phyloP scores from a whole-genome alignment of 2,329 filamentous ascomycete species.

The Emericellopsis atlantica region DNA sequence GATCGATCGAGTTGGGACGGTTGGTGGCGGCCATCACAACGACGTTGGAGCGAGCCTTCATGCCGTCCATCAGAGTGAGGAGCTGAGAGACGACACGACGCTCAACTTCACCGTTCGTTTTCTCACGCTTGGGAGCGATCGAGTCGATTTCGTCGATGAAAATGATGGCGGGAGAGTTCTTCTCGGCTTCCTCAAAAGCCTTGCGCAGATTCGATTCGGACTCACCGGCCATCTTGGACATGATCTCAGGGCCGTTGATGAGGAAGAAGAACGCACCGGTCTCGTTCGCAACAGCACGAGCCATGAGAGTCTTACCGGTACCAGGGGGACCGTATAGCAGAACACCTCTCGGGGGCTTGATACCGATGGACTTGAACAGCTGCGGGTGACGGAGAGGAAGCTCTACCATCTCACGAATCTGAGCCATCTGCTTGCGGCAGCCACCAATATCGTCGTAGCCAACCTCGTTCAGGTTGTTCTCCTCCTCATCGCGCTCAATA shows the following conservation, averaged over 20 bases:
- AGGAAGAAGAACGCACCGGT: conserved; percentile 99
- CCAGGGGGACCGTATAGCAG: conserved; percentile 92
- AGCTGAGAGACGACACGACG: conserved; percentile 97
- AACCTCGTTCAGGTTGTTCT: conserved; percentile 98
- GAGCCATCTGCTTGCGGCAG: conserved; percentile 99
- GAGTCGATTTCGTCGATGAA: conserved; percentile 99
- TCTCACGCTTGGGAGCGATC: conserved; percentile 98
- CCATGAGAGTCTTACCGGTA: conserved; percentile 99
- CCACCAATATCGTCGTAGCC: conserved; percentile 99
- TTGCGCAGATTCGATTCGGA: conserved; percentile 97
- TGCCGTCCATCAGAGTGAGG: conserved; percentile 95
- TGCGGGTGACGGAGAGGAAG: conserved; percentile 92
- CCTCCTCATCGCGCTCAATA: conserved; percentile 96
- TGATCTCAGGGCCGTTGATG: conserved; percentile 98
- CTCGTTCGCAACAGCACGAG: conserved; percentile 95
- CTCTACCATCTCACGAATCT: conserved; percentile 98
- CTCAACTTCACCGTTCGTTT: conserved; percentile 98
- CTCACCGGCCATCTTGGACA: conserved; percentile 99
- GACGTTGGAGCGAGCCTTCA: conserved; percentile 98
- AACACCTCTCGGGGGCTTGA: conserved; percentile 97
- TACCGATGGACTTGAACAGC: conserved; percentile 99
- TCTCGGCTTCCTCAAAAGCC: conserved; percentile 99
- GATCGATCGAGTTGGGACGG: conserved; percentile 96
- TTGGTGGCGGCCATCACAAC: conserved; percentile 99
- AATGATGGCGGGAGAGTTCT: conserved; percentile 98